Conservation (phyloP, 306 rosid species). For the cucumber (Cucumis sativus) region DNA sequence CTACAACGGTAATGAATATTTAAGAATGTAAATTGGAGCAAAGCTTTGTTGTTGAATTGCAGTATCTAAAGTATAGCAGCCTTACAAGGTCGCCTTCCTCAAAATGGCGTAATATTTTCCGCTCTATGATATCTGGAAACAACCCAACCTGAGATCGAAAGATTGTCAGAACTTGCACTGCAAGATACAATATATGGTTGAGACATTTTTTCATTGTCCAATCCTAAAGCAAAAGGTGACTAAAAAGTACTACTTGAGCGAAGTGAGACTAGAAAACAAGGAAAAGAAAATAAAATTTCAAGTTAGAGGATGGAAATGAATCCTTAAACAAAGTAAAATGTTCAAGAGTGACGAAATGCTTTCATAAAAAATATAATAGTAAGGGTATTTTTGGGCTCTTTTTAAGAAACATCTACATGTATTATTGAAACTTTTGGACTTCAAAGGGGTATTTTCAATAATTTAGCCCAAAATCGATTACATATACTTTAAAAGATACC, state of each 20-base stretch:
- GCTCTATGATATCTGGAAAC: conserved; percentile 90
- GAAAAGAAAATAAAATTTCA: neutral
- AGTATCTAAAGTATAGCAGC: neutral
- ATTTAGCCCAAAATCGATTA: too few relatives aligned
- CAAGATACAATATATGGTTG: neutral
- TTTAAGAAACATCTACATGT: too few relatives aligned
- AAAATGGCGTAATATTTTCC: conserved; percentile 71
- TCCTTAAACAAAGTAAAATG: too few relatives aligned
- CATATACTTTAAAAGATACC: neutral
- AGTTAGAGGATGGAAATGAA: neutral
- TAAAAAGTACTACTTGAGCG: neutral
- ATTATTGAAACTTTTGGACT: too few relatives aligned
- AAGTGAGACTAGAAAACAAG: neutral
- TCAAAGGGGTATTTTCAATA: too few relatives aligned
- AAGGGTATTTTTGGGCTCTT: too few relatives aligned
- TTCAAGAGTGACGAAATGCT: too few relatives aligned
- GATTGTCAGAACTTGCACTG: neutral
- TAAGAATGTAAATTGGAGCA: neutral
- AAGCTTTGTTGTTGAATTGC: neutral
- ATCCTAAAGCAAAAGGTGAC: neutral
- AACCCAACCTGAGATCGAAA: conserved; percentile 66
- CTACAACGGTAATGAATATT: conserved; percentile 22
- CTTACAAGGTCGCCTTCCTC: conserved; percentile 86
- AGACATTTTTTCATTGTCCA: neutral
- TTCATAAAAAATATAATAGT: too few relatives aligned